Percentiles rank a stretch among this genome's conserved stretches.
These are phyloP conservation scores for Hymenoscyphus occultus DNA, from an alignment of 2,329 filamentous ascomycete genomes.

Conservation along the genomic window DNA sequence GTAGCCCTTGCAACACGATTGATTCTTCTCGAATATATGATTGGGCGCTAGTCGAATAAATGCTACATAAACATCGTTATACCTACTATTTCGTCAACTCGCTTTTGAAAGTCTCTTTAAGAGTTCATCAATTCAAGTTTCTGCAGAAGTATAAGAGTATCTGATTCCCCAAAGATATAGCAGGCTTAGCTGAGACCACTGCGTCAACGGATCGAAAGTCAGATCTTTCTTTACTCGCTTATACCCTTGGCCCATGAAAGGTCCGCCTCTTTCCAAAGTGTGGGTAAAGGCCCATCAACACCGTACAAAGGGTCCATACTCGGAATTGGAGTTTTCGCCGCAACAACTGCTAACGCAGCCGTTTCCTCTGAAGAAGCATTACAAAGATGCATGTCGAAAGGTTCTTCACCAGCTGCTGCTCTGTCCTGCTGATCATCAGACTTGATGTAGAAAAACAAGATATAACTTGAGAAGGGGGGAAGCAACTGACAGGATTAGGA, in stretches of 20 bases:
- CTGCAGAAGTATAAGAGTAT: no score
- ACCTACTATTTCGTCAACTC: no score
- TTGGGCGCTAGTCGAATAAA: no score
- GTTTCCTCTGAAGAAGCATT: background rate
- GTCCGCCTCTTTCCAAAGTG: background rate
- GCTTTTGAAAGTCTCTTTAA: no score
- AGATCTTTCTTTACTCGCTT: background rate
- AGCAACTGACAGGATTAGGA: background rate
- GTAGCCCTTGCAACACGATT: no score
- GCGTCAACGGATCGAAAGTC: background rate
- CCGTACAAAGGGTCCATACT: background rate
- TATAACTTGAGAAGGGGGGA: background rate
- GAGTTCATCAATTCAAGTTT: no score
- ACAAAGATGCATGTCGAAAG: constrained; percentile 1
- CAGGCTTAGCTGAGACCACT: no score
- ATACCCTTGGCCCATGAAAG: background rate
- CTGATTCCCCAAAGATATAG: no score
- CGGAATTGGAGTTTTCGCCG: background rate
- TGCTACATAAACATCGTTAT: no score
- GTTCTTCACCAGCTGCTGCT: background rate
- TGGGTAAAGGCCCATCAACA: background rate
- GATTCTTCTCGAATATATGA: no score
- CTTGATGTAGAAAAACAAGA: background rate
- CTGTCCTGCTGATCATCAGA: background rate
- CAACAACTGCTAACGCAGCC: background rate